A percentile compares a stretch with the other conserved stretches of the same genome.
phyloP scores from a whole-genome alignment of 768 basidiomycete genomes.

The Sarcodon aspratus region DNA sequence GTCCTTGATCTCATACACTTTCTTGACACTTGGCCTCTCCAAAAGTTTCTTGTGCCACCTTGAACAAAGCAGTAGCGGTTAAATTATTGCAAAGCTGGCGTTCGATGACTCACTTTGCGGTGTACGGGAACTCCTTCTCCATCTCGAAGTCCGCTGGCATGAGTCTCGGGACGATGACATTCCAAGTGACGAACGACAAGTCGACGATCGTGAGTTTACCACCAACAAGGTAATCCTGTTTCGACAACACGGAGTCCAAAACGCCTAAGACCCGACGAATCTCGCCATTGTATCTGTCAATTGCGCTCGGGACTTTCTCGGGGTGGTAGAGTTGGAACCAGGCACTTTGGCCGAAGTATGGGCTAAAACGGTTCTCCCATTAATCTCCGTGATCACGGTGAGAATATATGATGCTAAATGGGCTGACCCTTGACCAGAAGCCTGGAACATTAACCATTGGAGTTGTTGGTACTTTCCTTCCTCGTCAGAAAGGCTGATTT shows the following conservation, averaged over 20 bases:
- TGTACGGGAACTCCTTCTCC: slow-evolving; percentile 12
- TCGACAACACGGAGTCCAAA: slow-evolving; percentile 16
- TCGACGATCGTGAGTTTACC: slow-evolving; percentile 15
- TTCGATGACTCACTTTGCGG: slow-evolving; percentile 2
- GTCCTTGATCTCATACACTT: neutral
- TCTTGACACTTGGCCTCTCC: slow-evolving; percentile 5
- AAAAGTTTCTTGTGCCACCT: slow-evolving; percentile 13
- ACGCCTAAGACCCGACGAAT: slow-evolving; percentile 14
- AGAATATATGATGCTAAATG: neutral
- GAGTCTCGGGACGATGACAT: neutral
- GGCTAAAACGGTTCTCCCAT: slow-evolving; percentile 2
- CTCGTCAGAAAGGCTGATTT: slow-evolving; percentile 10
- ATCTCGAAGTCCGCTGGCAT: slow-evolving; percentile 2
- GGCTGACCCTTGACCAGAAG: slow-evolving; percentile 17
- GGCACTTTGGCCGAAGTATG: slow-evolving; percentile 16
- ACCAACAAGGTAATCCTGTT: slow-evolving; percentile 17
- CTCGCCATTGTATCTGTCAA: slow-evolving; percentile 19
- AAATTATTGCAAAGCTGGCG: neutral
- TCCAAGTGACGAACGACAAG: slow-evolving; percentile 12
- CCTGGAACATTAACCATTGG: slow-evolving; percentile 35
- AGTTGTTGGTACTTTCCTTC: slow-evolving; percentile 11
- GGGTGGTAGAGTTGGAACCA: slow-evolving; percentile 16
- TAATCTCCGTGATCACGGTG: neutral
- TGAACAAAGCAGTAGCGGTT: neutral
- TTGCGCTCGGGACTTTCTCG: slow-evolving; percentile 17